phyloP scores from a whole-genome alignment of 2,329 filamentous ascomycete species.

The Trichoderma sp. region DNA sequence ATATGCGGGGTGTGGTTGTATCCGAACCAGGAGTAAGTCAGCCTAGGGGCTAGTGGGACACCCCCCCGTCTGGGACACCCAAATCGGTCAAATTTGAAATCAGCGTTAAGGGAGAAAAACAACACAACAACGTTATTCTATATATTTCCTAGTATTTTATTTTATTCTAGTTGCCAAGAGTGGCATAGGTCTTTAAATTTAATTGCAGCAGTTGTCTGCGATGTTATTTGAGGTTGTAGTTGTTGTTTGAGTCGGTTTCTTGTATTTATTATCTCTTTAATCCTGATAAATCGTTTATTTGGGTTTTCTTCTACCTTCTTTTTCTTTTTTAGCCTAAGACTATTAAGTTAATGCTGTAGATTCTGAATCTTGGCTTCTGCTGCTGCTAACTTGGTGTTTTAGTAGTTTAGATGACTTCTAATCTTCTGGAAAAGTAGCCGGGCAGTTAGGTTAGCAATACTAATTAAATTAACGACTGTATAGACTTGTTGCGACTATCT shows the following conservation, averaged over 20 bases:
- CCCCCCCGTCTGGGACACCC: no score
- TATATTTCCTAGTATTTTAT: neutral
- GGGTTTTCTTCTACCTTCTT: neutral
- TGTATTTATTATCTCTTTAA: slow-evolving; percentile 1
- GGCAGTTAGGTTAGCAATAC: neutral
- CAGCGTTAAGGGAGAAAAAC: no score
- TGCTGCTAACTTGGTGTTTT: neutral
- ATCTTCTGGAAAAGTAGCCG: neutral
- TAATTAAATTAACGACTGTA: neutral
- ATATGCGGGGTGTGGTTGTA: neutral
- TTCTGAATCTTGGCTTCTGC: neutral
- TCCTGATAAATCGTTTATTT: slow-evolving; percentile 2
- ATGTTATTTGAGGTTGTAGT: neutral
- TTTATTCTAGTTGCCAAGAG: neutral
- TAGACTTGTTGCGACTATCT: neutral
- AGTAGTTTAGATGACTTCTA: neutral
- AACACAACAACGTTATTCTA: no score
- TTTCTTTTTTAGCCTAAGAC: neutral
- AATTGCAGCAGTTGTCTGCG: neutral
- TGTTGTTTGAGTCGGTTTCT: neutral
- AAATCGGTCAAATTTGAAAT: no score
- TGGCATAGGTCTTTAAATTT: neutral
- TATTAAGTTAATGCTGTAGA: slow-evolving; percentile 1
- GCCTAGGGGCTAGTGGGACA: no score
- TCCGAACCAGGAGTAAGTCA: neutral